These are phyloP conservation scores for Paramecium primaurelia DNA, from an alignment of 73 alveolate species.

Conservation along the genomic window DNA sequence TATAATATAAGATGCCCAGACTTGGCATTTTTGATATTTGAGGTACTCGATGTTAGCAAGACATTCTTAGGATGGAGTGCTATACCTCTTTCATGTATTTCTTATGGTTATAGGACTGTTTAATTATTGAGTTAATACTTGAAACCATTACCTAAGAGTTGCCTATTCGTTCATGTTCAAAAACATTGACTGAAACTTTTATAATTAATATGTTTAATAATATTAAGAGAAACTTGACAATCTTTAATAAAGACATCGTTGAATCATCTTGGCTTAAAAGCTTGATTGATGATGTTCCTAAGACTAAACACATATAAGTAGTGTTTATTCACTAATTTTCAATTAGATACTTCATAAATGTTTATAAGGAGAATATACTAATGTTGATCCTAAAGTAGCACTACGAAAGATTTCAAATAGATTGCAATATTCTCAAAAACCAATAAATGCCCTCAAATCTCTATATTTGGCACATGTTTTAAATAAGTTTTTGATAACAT, in stretches of 20 bases:
- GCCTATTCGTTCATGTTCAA: background rate
- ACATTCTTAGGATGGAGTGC: slow-evolving; percentile 69
- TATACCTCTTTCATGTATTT: slow-evolving; percentile 49
- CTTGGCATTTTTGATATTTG: slow-evolving; percentile 64
- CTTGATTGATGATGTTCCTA: slow-evolving; percentile 11
- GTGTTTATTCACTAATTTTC: background rate
- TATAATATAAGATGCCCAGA: slow-evolving; percentile 68
- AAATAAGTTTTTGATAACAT: background rate
- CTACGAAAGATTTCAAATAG: background rate
- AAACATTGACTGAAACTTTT: slow-evolving; percentile 5
- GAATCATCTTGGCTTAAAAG: slow-evolving; percentile 23
- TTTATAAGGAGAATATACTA: background rate
- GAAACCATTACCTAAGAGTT: slow-evolving; percentile 19
- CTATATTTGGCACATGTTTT: background rate
- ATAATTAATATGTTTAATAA: slow-evolving; percentile 20
- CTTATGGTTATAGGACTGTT: slow-evolving; percentile 68
- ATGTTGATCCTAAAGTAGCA: background rate
- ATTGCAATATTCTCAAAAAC: background rate
- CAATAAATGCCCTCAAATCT: background rate
- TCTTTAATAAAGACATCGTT: background rate
- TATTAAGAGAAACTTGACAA: background rate
- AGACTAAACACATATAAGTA: background rate
- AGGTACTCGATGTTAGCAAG: slow-evolving; percentile 54
- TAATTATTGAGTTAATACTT: background rate
- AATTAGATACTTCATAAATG: background rate